Conservation (phyloP, 1,139 yeast species). For the Saccharomyces uvarum region DNA sequence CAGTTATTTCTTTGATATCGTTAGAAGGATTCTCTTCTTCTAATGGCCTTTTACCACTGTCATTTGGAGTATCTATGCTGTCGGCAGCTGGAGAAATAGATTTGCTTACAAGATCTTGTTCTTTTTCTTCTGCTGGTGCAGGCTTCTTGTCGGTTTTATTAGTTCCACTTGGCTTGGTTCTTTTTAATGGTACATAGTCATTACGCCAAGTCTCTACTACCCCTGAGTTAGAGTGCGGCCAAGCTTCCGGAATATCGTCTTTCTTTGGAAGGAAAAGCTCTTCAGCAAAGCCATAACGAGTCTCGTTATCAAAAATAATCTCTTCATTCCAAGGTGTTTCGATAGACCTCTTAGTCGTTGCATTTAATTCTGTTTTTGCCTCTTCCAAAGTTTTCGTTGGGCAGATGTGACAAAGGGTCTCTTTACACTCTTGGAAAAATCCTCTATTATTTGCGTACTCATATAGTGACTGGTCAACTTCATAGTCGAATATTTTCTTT, state of each 20-base stretch:
- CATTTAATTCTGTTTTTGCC: slow-evolving; percentile 19
- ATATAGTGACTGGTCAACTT: slow-evolving; percentile 28
- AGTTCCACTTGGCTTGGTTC: slow-evolving; percentile 34
- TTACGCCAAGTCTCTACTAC: slow-evolving; percentile 34
- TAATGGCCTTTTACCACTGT: slow-evolving; percentile 29
- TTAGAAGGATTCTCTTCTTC: slow-evolving; percentile 10
- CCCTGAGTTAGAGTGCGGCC: slow-evolving; percentile 29
- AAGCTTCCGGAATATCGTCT: slow-evolving; percentile 36
- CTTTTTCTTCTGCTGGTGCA: slow-evolving; percentile 28
- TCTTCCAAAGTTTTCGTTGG: slow-evolving; percentile 19
- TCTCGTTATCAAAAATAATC: slow-evolving; percentile 44
- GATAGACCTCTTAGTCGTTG: slow-evolving; percentile 42
- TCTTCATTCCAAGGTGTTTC: slow-evolving; percentile 75
- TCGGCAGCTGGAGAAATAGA: slow-evolving; percentile 7
- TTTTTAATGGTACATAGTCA: slow-evolving; percentile 67
- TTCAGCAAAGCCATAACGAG: slow-evolving; percentile 66
- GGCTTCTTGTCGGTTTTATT: slow-evolving; percentile 21
- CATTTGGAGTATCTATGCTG: slow-evolving; percentile 20
- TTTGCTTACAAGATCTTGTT: slow-evolving; percentile 11
- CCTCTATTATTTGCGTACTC: slow-evolving; percentile 29
- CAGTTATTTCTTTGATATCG: slow-evolving; percentile 33
- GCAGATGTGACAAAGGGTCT: slow-evolving; percentile 45
- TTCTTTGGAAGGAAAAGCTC: slow-evolving; percentile 56
- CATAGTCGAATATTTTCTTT: slow-evolving; percentile 29
- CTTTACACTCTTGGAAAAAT: slow-evolving; percentile 55